These are phyloP conservation scores for Atkinsonella hypoxylon DNA, from an alignment of 2,329 filamentous ascomycete genomes.

Conservation along the genomic window DNA sequence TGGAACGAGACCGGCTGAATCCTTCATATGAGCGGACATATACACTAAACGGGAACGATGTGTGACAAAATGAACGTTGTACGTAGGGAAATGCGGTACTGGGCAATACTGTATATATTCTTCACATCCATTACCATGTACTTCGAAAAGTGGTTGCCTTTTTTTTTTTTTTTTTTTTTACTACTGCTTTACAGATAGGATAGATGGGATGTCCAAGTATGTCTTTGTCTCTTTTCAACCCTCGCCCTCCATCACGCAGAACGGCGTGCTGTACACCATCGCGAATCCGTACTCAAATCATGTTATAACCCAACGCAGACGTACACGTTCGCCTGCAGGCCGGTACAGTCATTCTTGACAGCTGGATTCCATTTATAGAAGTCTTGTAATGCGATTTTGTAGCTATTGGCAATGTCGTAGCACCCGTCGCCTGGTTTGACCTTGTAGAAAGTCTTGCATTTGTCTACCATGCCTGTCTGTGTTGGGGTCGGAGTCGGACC, in stretches of 20 bases:
- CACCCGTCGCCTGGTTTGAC: not conserved
- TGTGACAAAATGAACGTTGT: too few relatives aligned
- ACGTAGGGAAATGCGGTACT: too few relatives aligned
- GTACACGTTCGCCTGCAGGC: slow-evolving; percentile 1
- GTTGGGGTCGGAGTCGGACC: not conserved
- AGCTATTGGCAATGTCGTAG: not conserved
- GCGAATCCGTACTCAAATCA: too few relatives aligned
- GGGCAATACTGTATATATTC: too few relatives aligned
- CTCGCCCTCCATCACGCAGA: too few relatives aligned
- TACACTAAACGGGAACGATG: too few relatives aligned
- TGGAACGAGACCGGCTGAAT: not conserved
- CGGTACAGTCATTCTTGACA: slow-evolving; percentile 1
- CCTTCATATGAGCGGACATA: not conserved
- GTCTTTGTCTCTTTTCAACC: not conserved
- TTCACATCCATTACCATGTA: too few relatives aligned
- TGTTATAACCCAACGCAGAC: not conserved
- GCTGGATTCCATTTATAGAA: slow-evolving; percentile 5
- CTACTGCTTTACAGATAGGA: too few relatives aligned
- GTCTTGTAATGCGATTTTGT: not conserved
- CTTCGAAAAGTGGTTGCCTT: too few relatives aligned
- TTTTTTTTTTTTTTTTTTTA: too few relatives aligned
- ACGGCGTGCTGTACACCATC: too few relatives aligned
- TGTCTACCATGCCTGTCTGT: not conserved
- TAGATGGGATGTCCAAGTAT: too few relatives aligned
- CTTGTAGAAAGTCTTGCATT: not conserved